Base-by-base conservation (phyloP, 75 land plant species). In the Pinus tabuliformis region DNA sequence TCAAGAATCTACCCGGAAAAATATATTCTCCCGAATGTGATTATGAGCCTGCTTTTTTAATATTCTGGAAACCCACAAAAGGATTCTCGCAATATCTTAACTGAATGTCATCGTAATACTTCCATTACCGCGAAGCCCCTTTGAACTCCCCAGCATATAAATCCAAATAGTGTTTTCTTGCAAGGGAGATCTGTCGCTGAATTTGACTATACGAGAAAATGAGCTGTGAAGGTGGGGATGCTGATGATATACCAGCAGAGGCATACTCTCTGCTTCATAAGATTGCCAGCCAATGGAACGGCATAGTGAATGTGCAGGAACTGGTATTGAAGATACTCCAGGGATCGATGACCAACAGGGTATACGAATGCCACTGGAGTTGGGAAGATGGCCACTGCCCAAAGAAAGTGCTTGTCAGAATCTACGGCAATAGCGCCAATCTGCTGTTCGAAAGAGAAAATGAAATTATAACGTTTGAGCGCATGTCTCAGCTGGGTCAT, bases 331-430 rank as follows among this genome's bases (percentile, higher is more conserved):
- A 79, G 3, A 89, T 78, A 37, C 78, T 93, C 21, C 91, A 82
- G 68, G 99, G 99, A 18, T 97, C 99, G 12, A 93, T 96, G 99
- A 93, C 99, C 2, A 96, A 96, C 39, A 82, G 90, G 70, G 94
- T 96, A 26, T 91, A 80, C 62, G 86, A 94, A 77, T 90, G 96
- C 58, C 88, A 78, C 30, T 96, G 99, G 99, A 79, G 76, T 21
- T 28, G 80, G 20, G 63, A 75, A 42, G 45, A 62, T 21, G 83
- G 83, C 5, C 37, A 28, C 39, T 64, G 15, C 17, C 64, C 20
- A 3, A 74, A 89, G 77, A 91, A 87, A 65, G 92, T 93, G 57
- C 68, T 96, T 33, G 86, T 94, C 37, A 76, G 99, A 74, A 79
- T 94, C 42, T 96, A 96, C 70, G 99, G 99, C 59, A 85, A 90